Conservation (phyloP, 2,329 filamentous ascomycete species). For the Exophiala mesophila region DNA sequence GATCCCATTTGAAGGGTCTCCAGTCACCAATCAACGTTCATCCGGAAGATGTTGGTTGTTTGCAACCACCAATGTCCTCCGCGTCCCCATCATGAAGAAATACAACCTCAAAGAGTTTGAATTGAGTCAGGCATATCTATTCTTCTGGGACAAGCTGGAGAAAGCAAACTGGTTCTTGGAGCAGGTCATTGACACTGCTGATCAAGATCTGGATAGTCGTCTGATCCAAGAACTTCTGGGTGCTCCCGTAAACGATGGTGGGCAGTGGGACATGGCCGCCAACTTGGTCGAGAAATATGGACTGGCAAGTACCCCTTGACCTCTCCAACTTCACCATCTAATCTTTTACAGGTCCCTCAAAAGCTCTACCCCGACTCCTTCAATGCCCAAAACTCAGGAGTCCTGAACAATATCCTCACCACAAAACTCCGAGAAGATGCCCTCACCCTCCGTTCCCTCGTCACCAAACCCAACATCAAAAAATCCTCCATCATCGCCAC, state of each 20-base stretch:
- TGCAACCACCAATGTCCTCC: slow-evolving; percentile 84
- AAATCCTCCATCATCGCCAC: slow-evolving; percentile 41
- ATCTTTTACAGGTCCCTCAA: slow-evolving; percentile 55
- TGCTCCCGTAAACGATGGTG: slow-evolving; percentile 70
- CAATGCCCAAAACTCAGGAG: slow-evolving; percentile 66
- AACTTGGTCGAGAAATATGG: slow-evolving; percentile 85
- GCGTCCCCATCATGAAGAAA: slow-evolving; percentile 79
- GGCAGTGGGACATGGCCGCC: slow-evolving; percentile 88
- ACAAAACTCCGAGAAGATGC: slow-evolving; percentile 85
- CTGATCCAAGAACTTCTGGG: slow-evolving; percentile 66
- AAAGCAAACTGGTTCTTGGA: slow-evolving; percentile 88
- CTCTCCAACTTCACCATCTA: not conserved
- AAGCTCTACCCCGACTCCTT: slow-evolving; percentile 74
- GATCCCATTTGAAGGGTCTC: slow-evolving; percentile 74
- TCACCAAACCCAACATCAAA: slow-evolving; percentile 39
- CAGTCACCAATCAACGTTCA: slow-evolving; percentile 77
- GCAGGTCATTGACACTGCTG: slow-evolving; percentile 69
- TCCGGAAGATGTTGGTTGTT: slow-evolving; percentile 91
- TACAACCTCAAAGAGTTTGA: slow-evolving; percentile 74
- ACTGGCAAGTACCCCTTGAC: slow-evolving; percentile 44
- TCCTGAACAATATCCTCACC: slow-evolving; percentile 69
- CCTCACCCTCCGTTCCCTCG: slow-evolving; percentile 61
- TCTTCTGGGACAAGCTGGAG: slow-evolving; percentile 92
- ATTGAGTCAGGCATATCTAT: slow-evolving; percentile 81
- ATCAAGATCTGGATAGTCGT: slow-evolving; percentile 65